Evolutionary conservation across 805 yeast species (phyloP).

Genomic region (Zygotorulaspora chibaensis): DNA sequence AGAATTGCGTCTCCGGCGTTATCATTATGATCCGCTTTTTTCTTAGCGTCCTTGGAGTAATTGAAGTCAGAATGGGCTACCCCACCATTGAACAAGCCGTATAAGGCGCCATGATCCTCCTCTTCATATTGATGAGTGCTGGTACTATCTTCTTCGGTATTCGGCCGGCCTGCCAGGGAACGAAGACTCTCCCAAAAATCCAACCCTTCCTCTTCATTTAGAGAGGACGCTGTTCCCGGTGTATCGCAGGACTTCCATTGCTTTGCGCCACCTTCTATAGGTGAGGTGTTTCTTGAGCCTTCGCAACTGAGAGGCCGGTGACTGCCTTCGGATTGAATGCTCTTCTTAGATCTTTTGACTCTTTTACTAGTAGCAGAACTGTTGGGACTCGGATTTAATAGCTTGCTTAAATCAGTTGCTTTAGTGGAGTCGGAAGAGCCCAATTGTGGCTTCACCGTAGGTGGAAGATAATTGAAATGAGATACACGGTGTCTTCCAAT

Average conservation of each 20-base stretch:
- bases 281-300: slow-evolving; percentile 9
- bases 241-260: slow-evolving; percentile 5
- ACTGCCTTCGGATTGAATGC: slow-evolving; percentile 8
- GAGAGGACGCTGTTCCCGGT: slow-evolving; percentile 8
- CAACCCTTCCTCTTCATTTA: slow-evolving; percentile 49
- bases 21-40: background rate
- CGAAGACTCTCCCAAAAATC: slow-evolving; percentile 73
- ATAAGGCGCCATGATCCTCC: slow-evolving; percentile 17
- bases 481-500: slow-evolving; percentile 54
- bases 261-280: slow-evolving; percentile 5
- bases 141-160: slow-evolving; percentile 7
- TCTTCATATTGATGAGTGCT: slow-evolving; percentile 6
- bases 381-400: slow-evolving; percentile 39
- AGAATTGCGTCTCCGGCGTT: slow-evolving; percentile 9
- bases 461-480: slow-evolving; percentile 73
- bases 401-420: slow-evolving; percentile 43
- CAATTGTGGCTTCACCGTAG: slow-evolving; percentile 67
- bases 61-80: slow-evolving; percentile 4
- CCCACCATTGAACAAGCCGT: slow-evolving; percentile 14
- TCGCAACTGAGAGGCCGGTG: slow-evolving; percentile 4
- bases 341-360: slow-evolving; percentile 14
- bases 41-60: background rate
- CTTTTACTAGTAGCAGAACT: slow-evolving; percentile 5
- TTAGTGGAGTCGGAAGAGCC: slow-evolving; percentile 52
- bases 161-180: slow-evolving; percentile 42